Conservation (phyloP, 1,139 yeast species). For the Nakaseomyces kungkrabaensis region DNA sequence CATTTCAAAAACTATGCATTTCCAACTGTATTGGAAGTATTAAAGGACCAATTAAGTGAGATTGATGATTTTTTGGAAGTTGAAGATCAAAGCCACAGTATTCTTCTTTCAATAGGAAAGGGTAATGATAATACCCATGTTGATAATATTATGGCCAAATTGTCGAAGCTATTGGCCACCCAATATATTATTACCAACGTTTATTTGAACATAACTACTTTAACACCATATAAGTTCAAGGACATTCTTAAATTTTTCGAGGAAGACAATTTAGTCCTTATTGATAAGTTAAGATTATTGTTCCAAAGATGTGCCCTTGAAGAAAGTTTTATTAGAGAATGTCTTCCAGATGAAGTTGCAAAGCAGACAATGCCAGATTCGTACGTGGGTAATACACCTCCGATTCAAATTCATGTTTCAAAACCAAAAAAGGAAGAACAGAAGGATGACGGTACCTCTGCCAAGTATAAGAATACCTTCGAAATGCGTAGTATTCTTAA, state of each 20-base stretch:
- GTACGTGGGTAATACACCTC: conserved; percentile 26
- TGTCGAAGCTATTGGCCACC: conserved; percentile 35
- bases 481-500: conserved; percentile 45
- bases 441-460: conserved; percentile 37
- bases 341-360: conserved; percentile 40
- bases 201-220: conserved; percentile 41
- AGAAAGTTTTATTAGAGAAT: conserved; percentile 42
- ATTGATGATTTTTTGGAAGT: conserved; percentile 32
- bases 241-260: conserved; percentile 40
- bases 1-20: conserved; percentile 44
- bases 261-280: conserved; percentile 30
- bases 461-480: conserved; percentile 51
- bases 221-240: conserved; percentile 40
- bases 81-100: conserved; percentile 28
- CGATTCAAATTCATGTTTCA: conserved; percentile 28
- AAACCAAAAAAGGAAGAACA: conserved; percentile 27
- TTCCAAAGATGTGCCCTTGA: conserved; percentile 46
- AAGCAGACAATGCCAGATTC: conserved; percentile 36
- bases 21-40: conserved; percentile 27
- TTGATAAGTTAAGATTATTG: conserved; percentile 36
- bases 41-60: conserved; percentile 27
- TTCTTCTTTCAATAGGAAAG: conserved; percentile 29
- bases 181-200: conserved; percentile 43
- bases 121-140: conserved; percentile 18
- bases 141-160: conserved; percentile 26